phyloP scores from a whole-genome alignment of 768 basidiomycete genomes.

The Tricholoma hemisulphureum region DNA sequence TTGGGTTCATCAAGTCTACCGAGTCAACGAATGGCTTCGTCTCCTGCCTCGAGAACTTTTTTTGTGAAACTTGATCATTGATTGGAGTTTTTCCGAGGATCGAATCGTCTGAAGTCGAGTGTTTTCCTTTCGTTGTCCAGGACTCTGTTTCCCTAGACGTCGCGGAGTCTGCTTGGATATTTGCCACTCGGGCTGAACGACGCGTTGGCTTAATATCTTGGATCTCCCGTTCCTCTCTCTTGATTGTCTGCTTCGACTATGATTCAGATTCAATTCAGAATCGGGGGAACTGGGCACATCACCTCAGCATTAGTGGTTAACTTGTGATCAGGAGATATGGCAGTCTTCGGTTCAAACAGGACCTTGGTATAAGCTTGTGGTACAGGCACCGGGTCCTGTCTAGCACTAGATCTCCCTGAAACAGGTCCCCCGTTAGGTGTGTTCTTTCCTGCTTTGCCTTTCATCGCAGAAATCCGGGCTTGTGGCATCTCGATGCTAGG shows the following conservation, averaged over 20 bases:
- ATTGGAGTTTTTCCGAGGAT: not conserved
- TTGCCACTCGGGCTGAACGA: constrained; percentile 6
- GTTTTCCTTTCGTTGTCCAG: not conserved
- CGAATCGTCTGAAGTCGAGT: not conserved
- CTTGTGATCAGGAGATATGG: not conserved
- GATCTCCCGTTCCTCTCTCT: not conserved
- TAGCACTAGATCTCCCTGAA: constrained; percentile 12
- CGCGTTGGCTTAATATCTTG: not conserved
- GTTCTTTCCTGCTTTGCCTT: constrained; percentile 27
- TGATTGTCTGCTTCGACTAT: not conserved
- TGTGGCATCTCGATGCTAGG: constrained; percentile 7
- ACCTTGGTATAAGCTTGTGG: not conserved
- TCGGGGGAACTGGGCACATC: not conserved
- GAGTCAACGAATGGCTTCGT: not conserved
- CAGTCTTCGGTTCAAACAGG: not conserved
- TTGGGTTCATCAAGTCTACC: not conserved
- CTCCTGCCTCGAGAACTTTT: not conserved
- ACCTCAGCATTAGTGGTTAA: not conserved
- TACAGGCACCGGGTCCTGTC: constrained; percentile 2
- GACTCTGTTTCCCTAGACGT: not conserved
- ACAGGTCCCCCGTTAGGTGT: constrained; percentile 1
- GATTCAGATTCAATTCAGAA: not conserved
- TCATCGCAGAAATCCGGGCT: constrained; percentile 28
- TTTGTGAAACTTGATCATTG: not conserved
- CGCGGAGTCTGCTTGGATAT: not conserved